Evolutionary conservation across 1,284 basidiomycete species (phyloP).

Genomic region (Marasmius oreades): DNA sequence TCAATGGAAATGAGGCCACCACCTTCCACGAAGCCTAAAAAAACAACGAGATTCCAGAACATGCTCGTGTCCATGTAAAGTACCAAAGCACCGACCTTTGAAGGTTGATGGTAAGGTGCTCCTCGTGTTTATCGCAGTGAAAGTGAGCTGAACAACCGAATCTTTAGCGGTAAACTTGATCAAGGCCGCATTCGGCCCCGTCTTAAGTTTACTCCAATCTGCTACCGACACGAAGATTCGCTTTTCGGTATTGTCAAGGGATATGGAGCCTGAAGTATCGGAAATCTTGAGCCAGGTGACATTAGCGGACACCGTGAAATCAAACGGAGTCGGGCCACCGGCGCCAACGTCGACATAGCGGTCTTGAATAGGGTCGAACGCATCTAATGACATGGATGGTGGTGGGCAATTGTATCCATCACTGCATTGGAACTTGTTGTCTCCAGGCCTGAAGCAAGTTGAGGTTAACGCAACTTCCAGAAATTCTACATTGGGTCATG

Average conservation of each 20-base stretch:
- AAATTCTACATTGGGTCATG: not conserved
- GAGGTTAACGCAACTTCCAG: not conserved
- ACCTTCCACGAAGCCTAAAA: constrained; percentile 66
- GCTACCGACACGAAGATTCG: constrained; percentile 51
- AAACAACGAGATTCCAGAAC: not conserved
- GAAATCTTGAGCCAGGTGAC: constrained; percentile 53
- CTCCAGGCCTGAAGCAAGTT: constrained; percentile 48
- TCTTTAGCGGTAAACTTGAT: not conserved
- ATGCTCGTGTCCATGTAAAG: too few relatives aligned
- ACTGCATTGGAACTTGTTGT: constrained; percentile 54
- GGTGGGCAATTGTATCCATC: constrained; percentile 47
- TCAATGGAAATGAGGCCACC: constrained; percentile 64
- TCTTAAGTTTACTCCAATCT: constrained; percentile 54
- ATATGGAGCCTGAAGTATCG: constrained; percentile 45
- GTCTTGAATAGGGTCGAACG: constrained; percentile 48
- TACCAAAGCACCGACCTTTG: not conserved
- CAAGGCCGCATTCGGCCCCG: constrained; percentile 26
- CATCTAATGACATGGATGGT: constrained; percentile 48
- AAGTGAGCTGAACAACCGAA: not conserved
- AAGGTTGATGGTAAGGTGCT: not conserved
- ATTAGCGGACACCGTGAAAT: constrained; percentile 48
- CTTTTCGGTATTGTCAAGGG: constrained; percentile 44
- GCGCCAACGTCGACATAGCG: constrained; percentile 60
- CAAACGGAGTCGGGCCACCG: constrained; percentile 57
- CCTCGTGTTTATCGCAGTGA: not conserved